Evolutionary conservation across 2,329 filamentous ascomycete genomes (phyloP).

Genomic region (Aureobasidium sp.): DNA sequence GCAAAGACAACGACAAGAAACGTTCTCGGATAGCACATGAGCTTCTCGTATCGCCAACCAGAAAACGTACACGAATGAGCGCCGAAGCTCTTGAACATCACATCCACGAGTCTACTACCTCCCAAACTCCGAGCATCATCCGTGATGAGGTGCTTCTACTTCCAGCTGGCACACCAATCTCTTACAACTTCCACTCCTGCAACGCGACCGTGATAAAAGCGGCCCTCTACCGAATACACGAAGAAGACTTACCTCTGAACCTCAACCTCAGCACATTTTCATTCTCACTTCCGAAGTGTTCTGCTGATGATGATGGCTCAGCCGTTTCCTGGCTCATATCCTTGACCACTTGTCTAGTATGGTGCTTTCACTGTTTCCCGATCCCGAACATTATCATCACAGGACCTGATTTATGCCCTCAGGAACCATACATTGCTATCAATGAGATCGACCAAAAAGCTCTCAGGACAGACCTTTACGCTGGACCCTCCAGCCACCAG

Average conservation of each 20-base stretch:
- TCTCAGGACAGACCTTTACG: background rate
- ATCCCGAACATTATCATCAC: background rate
- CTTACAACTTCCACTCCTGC: background rate
- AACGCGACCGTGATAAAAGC: background rate
- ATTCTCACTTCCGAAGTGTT: background rate
- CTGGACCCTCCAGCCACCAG: background rate
- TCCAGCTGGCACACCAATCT: background rate
- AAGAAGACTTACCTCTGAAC: background rate
- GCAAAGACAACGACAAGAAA: too few relatives aligned
- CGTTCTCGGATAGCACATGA: too few relatives aligned
- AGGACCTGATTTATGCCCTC: background rate
- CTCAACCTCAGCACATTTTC: background rate
- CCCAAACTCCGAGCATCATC: background rate
- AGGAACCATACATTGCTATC: background rate
- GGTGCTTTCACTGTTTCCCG: background rate
- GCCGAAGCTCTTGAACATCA: background rate
- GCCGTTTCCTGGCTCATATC: background rate
- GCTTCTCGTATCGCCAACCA: too few relatives aligned
- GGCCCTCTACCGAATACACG: background rate
- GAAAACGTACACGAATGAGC: background rate
- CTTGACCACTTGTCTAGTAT: background rate
- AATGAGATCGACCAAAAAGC: background rate
- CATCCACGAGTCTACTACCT: background rate
- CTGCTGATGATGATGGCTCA: background rate
- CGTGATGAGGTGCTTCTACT: background rate